Evolutionary conservation across 108 stramenopile species (phyloP).

Genomic region (Skeletonema costatum): DNA sequence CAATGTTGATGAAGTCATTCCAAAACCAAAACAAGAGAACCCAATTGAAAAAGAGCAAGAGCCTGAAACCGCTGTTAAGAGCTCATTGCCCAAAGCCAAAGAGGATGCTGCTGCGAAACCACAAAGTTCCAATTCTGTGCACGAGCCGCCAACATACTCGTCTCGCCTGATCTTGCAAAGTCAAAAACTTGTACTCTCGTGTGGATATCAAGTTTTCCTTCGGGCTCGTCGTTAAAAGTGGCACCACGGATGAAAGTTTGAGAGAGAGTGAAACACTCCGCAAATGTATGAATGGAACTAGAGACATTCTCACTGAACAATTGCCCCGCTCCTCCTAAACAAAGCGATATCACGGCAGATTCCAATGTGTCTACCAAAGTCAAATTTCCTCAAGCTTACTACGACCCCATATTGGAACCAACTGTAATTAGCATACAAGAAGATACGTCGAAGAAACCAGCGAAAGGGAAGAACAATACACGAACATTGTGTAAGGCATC

Average conservation of each 20-base stretch:
- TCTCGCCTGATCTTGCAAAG: too few species aligned
- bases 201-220: slow-evolving; percentile 52
- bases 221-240: slow-evolving; percentile 38
- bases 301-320: slow-evolving; percentile 33
- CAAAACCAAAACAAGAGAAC: not conserved
- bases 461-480: slow-evolving; percentile 17
- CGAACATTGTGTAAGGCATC: slow-evolving; percentile 47
- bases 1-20: not conserved
- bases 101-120: not conserved
- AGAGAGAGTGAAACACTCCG: slow-evolving; percentile 43
- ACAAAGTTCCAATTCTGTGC: not conserved
- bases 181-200: too few species aligned
- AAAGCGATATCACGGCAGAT: not conserved
- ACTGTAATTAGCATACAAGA: slow-evolving; percentile 46
- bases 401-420: slow-evolving; percentile 42
- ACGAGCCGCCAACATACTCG: slow-evolving; percentile 31
- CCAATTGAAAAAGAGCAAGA: not conserved
- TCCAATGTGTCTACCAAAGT: slow-evolving; percentile 1
- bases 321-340: slow-evolving; percentile 40
- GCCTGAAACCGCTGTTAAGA: not conserved
- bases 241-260: slow-evolving; percentile 30
- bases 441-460: slow-evolving; percentile 14
- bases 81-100: not conserved
- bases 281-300: slow-evolving; percentile 46
- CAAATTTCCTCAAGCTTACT: slow-evolving; percentile 41